Conservation (phyloP, 371 early-diverging fungal species). For the Mortierella sp. region DNA sequence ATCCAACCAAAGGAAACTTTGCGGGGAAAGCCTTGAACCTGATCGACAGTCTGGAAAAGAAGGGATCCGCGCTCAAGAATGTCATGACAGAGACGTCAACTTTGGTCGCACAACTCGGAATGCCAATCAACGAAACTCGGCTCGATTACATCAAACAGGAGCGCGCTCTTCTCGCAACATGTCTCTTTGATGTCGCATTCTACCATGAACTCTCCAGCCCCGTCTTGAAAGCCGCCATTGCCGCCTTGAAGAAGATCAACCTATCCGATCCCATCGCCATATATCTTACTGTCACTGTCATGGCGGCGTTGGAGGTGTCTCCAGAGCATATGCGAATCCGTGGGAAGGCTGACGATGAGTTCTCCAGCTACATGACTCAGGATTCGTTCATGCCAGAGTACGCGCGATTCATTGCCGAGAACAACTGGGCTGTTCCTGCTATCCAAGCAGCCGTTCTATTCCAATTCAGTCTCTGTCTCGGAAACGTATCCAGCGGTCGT, state of each 20-base stretch:
- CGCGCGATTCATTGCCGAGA: conserved; percentile 33
- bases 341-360: conserved; percentile 28
- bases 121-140: conserved; percentile 49
- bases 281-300: conserved; percentile 47
- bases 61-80: conserved; percentile 54
- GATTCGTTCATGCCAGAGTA: conserved; percentile 36
- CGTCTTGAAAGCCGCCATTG: conserved; percentile 28
- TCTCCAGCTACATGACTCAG: conserved; percentile 41
- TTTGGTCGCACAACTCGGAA: conserved; percentile 46
- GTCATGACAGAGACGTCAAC: conserved; percentile 44
- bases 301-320: conserved; percentile 49
- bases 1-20: conserved; percentile 25
- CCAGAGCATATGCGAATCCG: conserved; percentile 38
- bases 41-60: conserved; percentile 57
- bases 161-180: conserved; percentile 64
- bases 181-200: conserved; percentile 65
- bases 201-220: conserved; percentile 58
- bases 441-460: conserved; percentile 71
- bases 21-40: conserved; percentile 58
- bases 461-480: conserved; percentile 76
- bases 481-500: conserved; percentile 56
- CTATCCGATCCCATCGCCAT: conserved; percentile 44
- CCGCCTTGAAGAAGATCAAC: conserved; percentile 32
- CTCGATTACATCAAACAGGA: conserved; percentile 65
- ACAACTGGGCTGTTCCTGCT: conserved; percentile 63